Evolutionary conservation across 75 land plant species (phyloP).

Genomic region (Selaginella moellendorffii): DNA sequence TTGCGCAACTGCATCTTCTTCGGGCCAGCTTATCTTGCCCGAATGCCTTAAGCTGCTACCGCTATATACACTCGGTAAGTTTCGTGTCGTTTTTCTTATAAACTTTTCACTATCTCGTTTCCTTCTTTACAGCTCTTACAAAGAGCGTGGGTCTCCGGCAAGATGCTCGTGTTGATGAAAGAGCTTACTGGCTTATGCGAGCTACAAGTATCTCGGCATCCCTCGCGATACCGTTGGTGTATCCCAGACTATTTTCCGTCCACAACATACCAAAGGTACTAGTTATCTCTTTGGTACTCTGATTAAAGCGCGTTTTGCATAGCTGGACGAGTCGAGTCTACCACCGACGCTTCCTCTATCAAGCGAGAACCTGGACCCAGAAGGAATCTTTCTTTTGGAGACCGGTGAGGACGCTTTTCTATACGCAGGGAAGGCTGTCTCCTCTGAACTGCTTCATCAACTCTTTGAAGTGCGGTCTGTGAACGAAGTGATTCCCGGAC

Average conservation of each 20-base stretch:
- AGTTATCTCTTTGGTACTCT: background rate
- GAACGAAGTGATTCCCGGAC: conserved; percentile 42
- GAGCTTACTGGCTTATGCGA: conserved; percentile 70
- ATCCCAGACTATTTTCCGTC: conserved; percentile 67
- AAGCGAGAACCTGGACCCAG: conserved; percentile 66
- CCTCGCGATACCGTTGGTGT: conserved; percentile 64
- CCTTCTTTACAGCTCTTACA: conserved; percentile 35
- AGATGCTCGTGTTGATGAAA: conserved; percentile 79
- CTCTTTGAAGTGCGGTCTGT: conserved; percentile 63
- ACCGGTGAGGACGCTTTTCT: conserved; percentile 67
- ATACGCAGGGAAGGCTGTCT: conserved; percentile 49
- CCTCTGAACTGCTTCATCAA: conserved; percentile 38
- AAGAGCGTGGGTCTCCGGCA: conserved; percentile 71
- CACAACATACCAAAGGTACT: conserved; percentile 63
- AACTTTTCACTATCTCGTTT: background rate
- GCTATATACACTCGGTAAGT: conserved; percentile 74
- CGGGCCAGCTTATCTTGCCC: conserved; percentile 96
- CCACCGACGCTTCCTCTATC: conserved; percentile 58
- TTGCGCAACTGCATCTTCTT: conserved; percentile 87
- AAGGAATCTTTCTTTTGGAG: conserved; percentile 75
- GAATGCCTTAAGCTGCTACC: conserved; percentile 93
- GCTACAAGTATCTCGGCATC: conserved; percentile 58
- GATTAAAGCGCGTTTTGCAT: conserved; percentile 4
- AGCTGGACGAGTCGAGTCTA: conserved; percentile 32
- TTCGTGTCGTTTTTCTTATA: background rate